Evolutionary conservation across 2,329 filamentous ascomycete species (phyloP).

Genomic region (Penicillium sp.): DNA sequence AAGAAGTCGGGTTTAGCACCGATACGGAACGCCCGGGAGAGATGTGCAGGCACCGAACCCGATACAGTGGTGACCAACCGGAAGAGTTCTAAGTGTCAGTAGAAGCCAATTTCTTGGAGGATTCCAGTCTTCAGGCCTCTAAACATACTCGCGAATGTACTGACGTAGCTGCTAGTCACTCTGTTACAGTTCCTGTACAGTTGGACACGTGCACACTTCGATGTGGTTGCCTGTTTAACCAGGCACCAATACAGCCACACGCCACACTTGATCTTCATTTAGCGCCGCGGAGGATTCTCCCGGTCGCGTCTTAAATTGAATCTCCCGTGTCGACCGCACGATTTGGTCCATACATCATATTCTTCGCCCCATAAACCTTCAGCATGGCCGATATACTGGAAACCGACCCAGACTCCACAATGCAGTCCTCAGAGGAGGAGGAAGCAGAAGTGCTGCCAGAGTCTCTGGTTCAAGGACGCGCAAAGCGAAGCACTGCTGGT

Average conservation of each 20-base stretch:
- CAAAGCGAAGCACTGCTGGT: slow-evolving; percentile 77
- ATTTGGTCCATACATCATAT: background rate
- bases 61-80: background rate
- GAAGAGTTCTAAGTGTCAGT: background rate
- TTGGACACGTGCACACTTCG: background rate
- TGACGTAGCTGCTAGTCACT: background rate
- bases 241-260: slow-evolving; percentile 10
- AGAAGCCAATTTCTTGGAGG: background rate
- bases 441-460: slow-evolving; percentile 26
- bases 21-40: background rate
- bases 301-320: slow-evolving; percentile 1
- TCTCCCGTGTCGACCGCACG: background rate
- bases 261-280: background rate
- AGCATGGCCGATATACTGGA: slow-evolving; percentile 24
- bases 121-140: background rate
- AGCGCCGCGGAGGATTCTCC: background rate
- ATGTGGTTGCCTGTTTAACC: slow-evolving; percentile 2
- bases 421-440: slow-evolving; percentile 24
- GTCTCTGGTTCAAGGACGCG: slow-evolving; percentile 50
- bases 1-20: background rate
- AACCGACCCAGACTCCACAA: slow-evolving; percentile 30
- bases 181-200: no score
- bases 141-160: background rate
- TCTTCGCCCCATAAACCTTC: background rate
- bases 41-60: slow-evolving; percentile 2